Base-by-base conservation (phyloP, 2,329 filamentous ascomycete genomes). In the Epichloe hybrida region DNA sequence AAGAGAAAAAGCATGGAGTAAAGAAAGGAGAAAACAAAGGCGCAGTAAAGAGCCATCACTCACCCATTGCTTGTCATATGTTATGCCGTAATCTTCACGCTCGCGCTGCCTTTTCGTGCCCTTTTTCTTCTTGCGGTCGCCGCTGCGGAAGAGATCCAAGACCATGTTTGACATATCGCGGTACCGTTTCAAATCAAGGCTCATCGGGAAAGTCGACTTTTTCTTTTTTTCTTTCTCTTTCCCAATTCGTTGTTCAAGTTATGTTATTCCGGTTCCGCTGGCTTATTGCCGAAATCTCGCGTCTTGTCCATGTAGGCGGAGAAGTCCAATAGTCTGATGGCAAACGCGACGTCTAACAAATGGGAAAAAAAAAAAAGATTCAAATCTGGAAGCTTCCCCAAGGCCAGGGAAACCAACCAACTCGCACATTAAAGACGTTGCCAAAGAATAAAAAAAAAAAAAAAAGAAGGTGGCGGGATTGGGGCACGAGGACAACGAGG, bases 21-120 rank as follows among this genome's bases (percentile, higher is more conserved):
- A 31, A 13, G 3, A 34, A 8, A 8, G 13, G n/a, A 44, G 23
- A n/a, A 11, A 1, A 15, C 12, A 7, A 31, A 46, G 6, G 27
- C 11, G 15, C 6, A 45, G 15, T 7, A 45, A 36, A 52, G 40
- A 42, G 35, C 23, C 52, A 46, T 47, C 51, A 65, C 69, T 60
- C 64, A 76, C 72, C 72, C 73, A 75, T 56, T 73, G 65, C 63
- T 77, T 76, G 59, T 75, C 71, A 51, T 62, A 59, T 5, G 21
- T n/a, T 23, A 38, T 34, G 12, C 41, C 34, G n/a, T 45, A 46
- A 8, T 46, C 36, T 36, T 50, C 41, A 40, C 31, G 1, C 20
- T 40, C 9, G 21, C 13, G 52, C 62, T 58, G 56, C 31, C 52
- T 55, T 57, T 56, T 60, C 31, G 15, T 42, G 7, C 4, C 8